Evolutionary conservation across 2,329 filamentous ascomycete species (phyloP).

Genomic region (Pseudogymnoascus sp.): DNA sequence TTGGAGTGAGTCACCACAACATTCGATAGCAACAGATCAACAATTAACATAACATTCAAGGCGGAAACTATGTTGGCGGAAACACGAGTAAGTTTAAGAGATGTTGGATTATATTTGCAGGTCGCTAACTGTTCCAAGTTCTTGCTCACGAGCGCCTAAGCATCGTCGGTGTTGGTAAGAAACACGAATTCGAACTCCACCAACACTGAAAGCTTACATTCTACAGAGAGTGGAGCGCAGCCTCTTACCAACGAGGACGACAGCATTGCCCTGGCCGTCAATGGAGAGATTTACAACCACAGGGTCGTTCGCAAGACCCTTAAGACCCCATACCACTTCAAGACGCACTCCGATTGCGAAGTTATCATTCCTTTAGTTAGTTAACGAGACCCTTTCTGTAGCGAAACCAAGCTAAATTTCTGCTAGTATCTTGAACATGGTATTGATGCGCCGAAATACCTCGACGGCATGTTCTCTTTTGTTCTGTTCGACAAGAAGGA

Average conservation of each 20-base stretch:
- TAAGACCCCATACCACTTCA: conserved; percentile 85
- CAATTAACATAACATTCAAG: conserved; percentile 36
- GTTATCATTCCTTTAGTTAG: conserved; percentile 94
- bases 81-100: conserved; percentile 66
- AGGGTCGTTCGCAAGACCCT: conserved; percentile 83
- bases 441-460: conserved; percentile 81
- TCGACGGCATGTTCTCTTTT: conserved; percentile 99
- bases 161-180: conserved; percentile 89
- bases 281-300: conserved; percentile 99
- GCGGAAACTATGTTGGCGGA: conserved; percentile 82
- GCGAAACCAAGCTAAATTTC: conserved; percentile 12
- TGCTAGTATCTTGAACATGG: conserved; percentile 82
- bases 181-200: conserved; percentile 13
- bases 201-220: conserved; percentile 8
- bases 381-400: conserved; percentile 13
- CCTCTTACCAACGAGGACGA: conserved; percentile 88
- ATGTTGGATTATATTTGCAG: background rate
- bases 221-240: conserved; percentile 83
- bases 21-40: conserved; percentile 20
- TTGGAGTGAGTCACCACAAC: conserved; percentile 69
- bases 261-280: conserved; percentile 86
- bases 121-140: conserved; percentile 45
- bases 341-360: conserved; percentile 97
- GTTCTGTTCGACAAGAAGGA: conserved; percentile 94
- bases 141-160: conserved; percentile 95